These are phyloP conservation scores for Auriscalpium microsporum DNA, from an alignment of 768 basidiomycete species.

Conservation along the genomic window DNA sequence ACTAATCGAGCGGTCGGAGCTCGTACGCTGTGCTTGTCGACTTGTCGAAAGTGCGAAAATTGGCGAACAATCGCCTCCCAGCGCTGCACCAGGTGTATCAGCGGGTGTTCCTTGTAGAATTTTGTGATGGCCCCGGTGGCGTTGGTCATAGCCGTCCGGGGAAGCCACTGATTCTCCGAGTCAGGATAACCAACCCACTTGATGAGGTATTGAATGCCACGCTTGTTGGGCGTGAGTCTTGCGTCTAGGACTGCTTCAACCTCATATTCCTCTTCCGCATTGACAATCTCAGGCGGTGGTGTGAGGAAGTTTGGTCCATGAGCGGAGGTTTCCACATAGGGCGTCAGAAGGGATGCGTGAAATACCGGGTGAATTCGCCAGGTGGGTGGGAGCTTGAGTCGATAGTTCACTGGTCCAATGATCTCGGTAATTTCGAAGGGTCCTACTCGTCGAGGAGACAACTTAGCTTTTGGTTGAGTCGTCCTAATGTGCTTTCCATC, in stretches of 20 bases:
- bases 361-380: constrained; percentile 1
- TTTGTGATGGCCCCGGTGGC: background rate
- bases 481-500: constrained; percentile 2
- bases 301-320: background rate
- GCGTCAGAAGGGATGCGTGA: background rate
- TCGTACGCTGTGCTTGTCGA: too few relatives aligned
- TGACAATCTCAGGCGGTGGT: constrained; percentile 2
- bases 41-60: too few relatives aligned
- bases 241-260: constrained; percentile 13
- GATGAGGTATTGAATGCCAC: constrained; percentile 4
- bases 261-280: constrained; percentile 12
- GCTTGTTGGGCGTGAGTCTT: background rate
- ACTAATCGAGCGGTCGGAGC: too few relatives aligned
- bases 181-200: constrained; percentile 6
- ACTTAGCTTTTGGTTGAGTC: constrained; percentile 5
- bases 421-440: constrained; percentile 12
- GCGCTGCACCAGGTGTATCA: too few relatives aligned
- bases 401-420: constrained; percentile 7
- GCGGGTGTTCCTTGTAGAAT: background rate
- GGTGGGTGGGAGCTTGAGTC: constrained; percentile 6
- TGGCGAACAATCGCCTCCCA: too few relatives aligned
- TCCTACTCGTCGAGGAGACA: constrained; percentile 4
- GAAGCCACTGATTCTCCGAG: constrained; percentile 4
- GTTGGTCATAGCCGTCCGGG: background rate
- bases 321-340: background rate